Base-by-base conservation (phyloP, 2,329 filamentous ascomycete genomes). In the Neonectria coccinea region DNA sequence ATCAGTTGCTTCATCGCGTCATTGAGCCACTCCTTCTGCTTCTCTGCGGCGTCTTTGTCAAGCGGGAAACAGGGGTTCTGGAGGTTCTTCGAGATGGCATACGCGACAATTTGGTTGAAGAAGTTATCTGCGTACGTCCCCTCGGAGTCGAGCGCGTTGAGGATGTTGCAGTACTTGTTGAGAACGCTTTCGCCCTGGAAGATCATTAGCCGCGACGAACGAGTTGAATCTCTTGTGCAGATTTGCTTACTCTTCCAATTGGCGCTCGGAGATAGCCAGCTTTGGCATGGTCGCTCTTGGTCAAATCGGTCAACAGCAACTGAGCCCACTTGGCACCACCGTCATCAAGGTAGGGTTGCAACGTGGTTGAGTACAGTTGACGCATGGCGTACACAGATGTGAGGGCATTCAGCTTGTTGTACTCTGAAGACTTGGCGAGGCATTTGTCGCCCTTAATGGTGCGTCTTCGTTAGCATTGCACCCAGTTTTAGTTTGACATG, bases 31-130 rank as follows among this genome's bases (percentile, higher is more conserved):
- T 44, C 41, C 9, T 44, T 44, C 10, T 44, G 41, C 18, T 44
- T 44, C 41, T 44, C 18, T 22, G 41, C 41, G 7, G 41, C 18
- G 2, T 11, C 41, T 44, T 44, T 5, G 41, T 44, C 18, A 1
- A 44, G 41, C 10, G 41, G 41, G 10, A 44, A 44, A 14, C 14
- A 44, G 18, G 41, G 41, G 41, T 44, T 44, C 41, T 44, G 18
- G 41, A 44, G 41, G 18, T 44, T 44, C 18, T 44, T 44, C 10
- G 41, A 22, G 18, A 44, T 44, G 11, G 41, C 41, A 44, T 20
- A 44, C 41, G 41, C 41, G 41, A 44, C 41, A 44, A 44, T 44
- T n/a, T 44, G 41, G 41, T 44, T 44, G 41, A 44, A 44, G n/a
- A 44, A 44, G 4, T 9, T 22, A 22, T 44, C 41, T 44, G 41